Evolutionary conservation across 805 yeast species (phyloP).

Genomic region (Candida orba): DNA sequence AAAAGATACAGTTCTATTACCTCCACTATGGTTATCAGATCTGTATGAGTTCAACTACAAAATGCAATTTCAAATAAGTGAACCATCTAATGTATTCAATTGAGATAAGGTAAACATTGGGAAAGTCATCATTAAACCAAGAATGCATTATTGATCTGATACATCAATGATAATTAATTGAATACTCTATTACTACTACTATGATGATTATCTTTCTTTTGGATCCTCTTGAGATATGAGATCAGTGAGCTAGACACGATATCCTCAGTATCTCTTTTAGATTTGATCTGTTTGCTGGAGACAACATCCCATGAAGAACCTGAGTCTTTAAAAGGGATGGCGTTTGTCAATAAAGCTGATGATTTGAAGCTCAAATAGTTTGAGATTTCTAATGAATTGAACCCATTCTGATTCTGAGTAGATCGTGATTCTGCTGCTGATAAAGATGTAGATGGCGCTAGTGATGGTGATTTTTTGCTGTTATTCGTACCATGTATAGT

Average conservation of each 20-base stretch:
- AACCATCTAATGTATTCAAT: too few species aligned
- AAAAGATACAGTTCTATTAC: too few species aligned
- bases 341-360: neutral
- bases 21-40: too few species aligned
- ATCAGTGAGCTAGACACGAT: conserved; percentile 1
- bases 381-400: conserved; percentile 2
- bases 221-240: conserved; percentile 2
- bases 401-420: neutral
- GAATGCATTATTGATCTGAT: too few species aligned
- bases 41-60: too few species aligned
- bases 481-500: too few species aligned
- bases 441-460: too few species aligned
- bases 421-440: too few species aligned
- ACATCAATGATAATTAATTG: neutral
- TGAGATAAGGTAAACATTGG: too few species aligned
- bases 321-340: conserved; percentile 3
- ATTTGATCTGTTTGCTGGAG: neutral
- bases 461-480: too few species aligned
- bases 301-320: conserved; percentile 8
- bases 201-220: neutral
- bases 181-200: neutral
- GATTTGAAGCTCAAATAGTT: conserved; percentile 1
- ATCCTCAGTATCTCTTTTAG: conserved; percentile 2
- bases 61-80: too few species aligned
- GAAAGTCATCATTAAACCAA: too few species aligned